A percentile compares a stretch with the other conserved stretches of the same genome.
These are phyloP conservation scores for Kodamaea fungicola DNA, from an alignment of 1,139 yeast species.

Conservation along the genomic window DNA sequence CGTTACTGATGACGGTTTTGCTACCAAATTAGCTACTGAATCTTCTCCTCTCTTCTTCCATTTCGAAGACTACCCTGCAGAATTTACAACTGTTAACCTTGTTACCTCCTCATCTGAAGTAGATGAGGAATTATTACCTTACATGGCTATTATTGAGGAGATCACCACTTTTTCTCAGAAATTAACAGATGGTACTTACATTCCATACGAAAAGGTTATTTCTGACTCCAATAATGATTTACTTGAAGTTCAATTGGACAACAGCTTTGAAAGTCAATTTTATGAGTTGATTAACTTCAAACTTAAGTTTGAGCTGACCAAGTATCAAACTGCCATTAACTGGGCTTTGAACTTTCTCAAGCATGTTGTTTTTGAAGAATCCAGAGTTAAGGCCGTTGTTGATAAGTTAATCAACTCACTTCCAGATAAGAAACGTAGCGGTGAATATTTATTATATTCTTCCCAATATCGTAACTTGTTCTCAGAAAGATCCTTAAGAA, in stretches of 20 bases:
- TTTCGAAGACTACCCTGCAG: conserved; percentile 75
- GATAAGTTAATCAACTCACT: conserved; percentile 74
- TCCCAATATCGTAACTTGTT: conserved; percentile 52
- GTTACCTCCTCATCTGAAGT: conserved; percentile 63
- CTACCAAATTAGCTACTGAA: conserved; percentile 17
- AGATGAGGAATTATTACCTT: conserved; percentile 57
- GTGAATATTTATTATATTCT: conserved; percentile 67
- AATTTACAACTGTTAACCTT: conserved; percentile 71
- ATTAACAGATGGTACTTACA: conserved; percentile 50
- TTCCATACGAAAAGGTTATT: conserved; percentile 74
- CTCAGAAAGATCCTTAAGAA: conserved; percentile 57
- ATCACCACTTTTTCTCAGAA: conserved; percentile 68
- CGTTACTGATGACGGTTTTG: conserved; percentile 22
- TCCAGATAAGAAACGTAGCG: conserved; percentile 80
- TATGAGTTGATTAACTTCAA: conserved; percentile 62
- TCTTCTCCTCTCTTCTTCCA: conserved; percentile 67
- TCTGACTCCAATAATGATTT: conserved; percentile 71
- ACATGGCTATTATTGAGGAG: conserved; percentile 63
- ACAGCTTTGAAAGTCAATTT: conserved; percentile 59
- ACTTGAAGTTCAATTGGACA: conserved; percentile 52
- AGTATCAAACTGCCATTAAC: conserved; percentile 65
- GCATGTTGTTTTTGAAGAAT: conserved; percentile 66
- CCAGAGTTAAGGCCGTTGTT: conserved; percentile 64
- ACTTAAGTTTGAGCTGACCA: conserved; percentile 57
- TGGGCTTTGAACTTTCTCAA: conserved; percentile 73